Percentiles rank a stretch among this genome's conserved stretches.
These are phyloP conservation scores for Rhododendron ferrugineum DNA, from an alignment of 148 eudicot genomes.

Conservation along the genomic window DNA sequence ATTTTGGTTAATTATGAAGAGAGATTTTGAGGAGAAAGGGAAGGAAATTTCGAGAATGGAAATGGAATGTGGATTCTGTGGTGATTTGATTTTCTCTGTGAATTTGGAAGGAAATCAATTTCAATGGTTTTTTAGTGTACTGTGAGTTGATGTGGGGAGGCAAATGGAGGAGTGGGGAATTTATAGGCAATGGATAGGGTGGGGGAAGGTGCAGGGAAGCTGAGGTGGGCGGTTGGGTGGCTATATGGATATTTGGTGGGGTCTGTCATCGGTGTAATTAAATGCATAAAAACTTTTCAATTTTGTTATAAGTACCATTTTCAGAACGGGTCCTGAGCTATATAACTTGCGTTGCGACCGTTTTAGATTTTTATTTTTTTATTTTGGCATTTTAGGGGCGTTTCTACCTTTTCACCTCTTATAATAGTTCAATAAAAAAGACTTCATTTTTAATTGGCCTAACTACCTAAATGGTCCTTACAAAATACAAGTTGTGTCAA, in stretches of 20 bases:
- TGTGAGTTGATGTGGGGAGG: background rate
- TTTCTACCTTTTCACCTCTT: too few species aligned
- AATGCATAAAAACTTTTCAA: too few species aligned
- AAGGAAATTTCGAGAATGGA: background rate
- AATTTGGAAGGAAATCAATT: background rate
- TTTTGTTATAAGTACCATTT: too few species aligned
- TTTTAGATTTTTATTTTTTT: too few species aligned
- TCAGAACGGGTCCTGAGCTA: too few species aligned
- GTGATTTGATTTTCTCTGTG: background rate
- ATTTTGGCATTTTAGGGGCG: too few species aligned
- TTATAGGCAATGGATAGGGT: constrained; percentile 9
- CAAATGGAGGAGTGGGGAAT: background rate
- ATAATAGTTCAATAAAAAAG: too few species aligned
- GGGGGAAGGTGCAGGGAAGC: constrained; percentile 11
- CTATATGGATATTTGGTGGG: background rate
- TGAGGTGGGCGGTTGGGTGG: constrained; percentile 4
- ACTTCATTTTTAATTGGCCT: too few species aligned
- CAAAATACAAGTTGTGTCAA: too few species aligned
- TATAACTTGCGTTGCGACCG: too few species aligned
- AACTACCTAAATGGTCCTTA: too few species aligned
- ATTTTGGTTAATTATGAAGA: background rate
- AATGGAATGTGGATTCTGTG: background rate
- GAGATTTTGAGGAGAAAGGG: background rate
- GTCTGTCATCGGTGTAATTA: background rate
- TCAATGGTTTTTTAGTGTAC: background rate